These are phyloP conservation scores for Arabidopsis suecica DNA, from an alignment of 345 rosid genomes.

Conservation along the genomic window DNA sequence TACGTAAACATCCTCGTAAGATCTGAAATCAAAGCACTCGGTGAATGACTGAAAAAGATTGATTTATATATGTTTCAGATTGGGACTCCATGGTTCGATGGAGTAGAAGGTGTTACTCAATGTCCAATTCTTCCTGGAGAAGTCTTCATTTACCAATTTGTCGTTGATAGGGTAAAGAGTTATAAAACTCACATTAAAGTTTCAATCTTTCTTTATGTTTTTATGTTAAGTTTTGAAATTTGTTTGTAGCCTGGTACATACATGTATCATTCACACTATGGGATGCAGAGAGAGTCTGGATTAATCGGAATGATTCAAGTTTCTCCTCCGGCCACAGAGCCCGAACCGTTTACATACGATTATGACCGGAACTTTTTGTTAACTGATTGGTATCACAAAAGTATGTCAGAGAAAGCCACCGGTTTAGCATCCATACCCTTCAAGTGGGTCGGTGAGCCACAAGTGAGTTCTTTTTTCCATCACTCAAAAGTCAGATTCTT, in stretches of 20 bases:
- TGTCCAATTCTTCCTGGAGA: constrained; percentile 77
- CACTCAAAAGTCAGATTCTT: neutral
- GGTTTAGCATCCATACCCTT: constrained; percentile 66
- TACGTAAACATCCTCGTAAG: neutral
- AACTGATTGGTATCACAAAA: constrained; percentile 76
- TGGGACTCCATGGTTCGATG: constrained; percentile 78
- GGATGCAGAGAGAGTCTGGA: constrained; percentile 82
- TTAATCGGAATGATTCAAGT: constrained; percentile 72
- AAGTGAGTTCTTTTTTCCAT: constrained; percentile 42
- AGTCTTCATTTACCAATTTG: constrained; percentile 62
- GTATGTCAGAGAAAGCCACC: constrained; percentile 61
- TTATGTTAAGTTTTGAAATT: neutral
- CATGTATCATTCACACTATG: constrained; percentile 77
- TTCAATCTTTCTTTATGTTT: neutral
- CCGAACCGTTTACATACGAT: constrained; percentile 70
- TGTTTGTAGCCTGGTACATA: constrained; percentile 69
- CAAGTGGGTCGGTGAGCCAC: constrained; percentile 83
- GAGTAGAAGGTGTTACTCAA: constrained; percentile 73
- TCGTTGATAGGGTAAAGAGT: constrained; percentile 69
- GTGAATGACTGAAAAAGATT: neutral
- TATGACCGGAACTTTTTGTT: constrained; percentile 68
- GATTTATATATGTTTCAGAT: constrained; percentile 44
- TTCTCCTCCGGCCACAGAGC: constrained; percentile 47
- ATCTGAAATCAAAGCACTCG: neutral
- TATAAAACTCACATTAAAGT: neutral